Conservation (phyloP, 768 basidiomycete species). For the Tubosaeta sp. region DNA sequence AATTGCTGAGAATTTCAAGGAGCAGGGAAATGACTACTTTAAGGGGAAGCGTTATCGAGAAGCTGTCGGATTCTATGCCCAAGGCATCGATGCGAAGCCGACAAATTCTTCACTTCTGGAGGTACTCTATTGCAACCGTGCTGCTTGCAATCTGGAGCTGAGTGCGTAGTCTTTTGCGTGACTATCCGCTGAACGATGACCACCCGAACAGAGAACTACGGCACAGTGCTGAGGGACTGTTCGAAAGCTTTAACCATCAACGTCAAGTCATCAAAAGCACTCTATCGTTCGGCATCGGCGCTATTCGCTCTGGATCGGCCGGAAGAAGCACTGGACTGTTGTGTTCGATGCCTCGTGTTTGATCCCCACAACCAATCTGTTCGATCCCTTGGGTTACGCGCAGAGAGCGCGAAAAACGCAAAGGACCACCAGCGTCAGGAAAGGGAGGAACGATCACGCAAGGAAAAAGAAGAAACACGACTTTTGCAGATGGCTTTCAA, state of each 20-base stretch:
- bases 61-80: constrained; percentile 85
- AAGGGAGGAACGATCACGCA: constrained; percentile 44
- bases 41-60: constrained; percentile 83
- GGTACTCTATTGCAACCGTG: constrained; percentile 81
- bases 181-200: not conserved
- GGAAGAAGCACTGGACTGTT: constrained; percentile 83
- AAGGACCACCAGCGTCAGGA: constrained; percentile 51
- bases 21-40: constrained; percentile 94
- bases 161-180: constrained; percentile 41
- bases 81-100: constrained; percentile 84
- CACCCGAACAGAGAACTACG: constrained; percentile 69
- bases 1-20: constrained; percentile 87
- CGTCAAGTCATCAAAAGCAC: constrained; percentile 70
- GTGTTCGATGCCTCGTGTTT: constrained; percentile 59
- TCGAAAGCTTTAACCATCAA: constrained; percentile 66
- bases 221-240: constrained; percentile 81
- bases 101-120: constrained; percentile 54
- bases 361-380: constrained; percentile 57
- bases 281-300: constrained; percentile 80
- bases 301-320: constrained; percentile 68
- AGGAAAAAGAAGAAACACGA: constrained; percentile 48
- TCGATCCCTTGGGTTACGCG: constrained; percentile 44
- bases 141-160: constrained; percentile 89
- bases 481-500: constrained; percentile 57
- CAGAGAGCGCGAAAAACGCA: constrained; percentile 41